Percentiles rank a stretch among this genome's conserved stretches.
phyloP scores from a whole-genome alignment of 129 eudicot species.

The Oenanthe sinensis region DNA sequence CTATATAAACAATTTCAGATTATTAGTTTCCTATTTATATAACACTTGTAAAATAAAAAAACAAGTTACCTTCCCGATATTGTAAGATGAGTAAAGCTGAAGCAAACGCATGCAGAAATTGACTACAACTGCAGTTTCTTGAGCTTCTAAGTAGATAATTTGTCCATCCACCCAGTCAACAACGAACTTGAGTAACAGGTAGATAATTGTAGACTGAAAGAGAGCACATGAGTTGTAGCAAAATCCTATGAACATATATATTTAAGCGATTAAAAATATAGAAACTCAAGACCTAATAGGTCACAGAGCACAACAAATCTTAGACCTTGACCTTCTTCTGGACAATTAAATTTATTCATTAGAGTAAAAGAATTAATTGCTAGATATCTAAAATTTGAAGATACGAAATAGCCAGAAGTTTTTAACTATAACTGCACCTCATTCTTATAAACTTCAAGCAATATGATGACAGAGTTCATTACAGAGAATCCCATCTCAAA shows the following conservation, averaged over 20 bases:
- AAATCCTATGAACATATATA: background rate
- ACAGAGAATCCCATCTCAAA: conserved; percentile 87
- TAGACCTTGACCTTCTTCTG: background rate
- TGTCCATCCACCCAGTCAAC: conserved; percentile 95
- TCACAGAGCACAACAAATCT: background rate
- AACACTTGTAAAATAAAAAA: background rate
- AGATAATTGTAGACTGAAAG: conserved; percentile 73
- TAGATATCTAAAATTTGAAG: conserved; percentile 3
- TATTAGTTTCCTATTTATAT: background rate
- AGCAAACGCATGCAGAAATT: conserved; percentile 85
- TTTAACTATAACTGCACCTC: conserved; percentile 43
- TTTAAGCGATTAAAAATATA: background rate
- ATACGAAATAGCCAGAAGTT: background rate
- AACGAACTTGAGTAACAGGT: conserved; percentile 73
- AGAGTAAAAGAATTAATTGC: background rate
- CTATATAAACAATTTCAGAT: background rate
- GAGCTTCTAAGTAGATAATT: conserved; percentile 85
- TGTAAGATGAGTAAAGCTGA: conserved; percentile 91
- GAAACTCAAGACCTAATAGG: background rate
- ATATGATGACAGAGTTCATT: conserved; percentile 57
- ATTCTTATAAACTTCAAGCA: conserved; percentile 74
- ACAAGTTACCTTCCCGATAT: conserved; percentile 83
- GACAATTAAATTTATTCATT: background rate
- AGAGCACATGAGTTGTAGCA: background rate
- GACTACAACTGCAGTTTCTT: conserved; percentile 73